phyloP scores from a whole-genome alignment of 2,329 filamentous ascomycete species.

The Xylariaceae sp. region DNA sequence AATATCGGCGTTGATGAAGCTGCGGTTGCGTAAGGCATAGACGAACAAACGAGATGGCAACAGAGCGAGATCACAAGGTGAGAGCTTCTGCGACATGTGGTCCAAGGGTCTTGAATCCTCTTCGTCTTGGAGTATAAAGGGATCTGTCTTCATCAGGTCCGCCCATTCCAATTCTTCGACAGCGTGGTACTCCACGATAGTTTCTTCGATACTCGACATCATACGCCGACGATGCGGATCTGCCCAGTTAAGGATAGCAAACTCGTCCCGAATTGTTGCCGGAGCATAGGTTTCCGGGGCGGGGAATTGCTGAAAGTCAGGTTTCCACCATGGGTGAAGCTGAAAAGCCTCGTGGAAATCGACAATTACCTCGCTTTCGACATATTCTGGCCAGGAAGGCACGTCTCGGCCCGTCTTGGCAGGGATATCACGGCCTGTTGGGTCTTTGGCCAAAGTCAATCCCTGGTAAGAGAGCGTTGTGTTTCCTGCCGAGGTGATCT shows the following conservation, averaged over 20 bases:
- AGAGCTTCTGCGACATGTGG: constrained; percentile 8
- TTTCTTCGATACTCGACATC: constrained; percentile 10
- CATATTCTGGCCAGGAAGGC: constrained; percentile 14
- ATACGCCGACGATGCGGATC: constrained; percentile 12
- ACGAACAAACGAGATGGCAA: constrained; percentile 17
- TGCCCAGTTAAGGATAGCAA: constrained; percentile 16
- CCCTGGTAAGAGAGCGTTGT: constrained; percentile 15
- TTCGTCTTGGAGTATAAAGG: constrained; percentile 9
- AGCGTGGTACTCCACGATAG: constrained; percentile 16
- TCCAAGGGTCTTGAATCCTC: constrained; percentile 4
- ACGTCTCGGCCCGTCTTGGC: constrained; percentile 11
- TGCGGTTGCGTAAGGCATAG: constrained; percentile 16
- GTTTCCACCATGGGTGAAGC: constrained; percentile 18
- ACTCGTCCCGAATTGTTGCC: constrained; percentile 12
- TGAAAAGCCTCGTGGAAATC: constrained; percentile 19
- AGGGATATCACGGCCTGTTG: constrained; percentile 12
- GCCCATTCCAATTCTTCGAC: constrained; percentile 17
- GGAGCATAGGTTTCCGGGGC: constrained; percentile 15
- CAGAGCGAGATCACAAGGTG: constrained; percentile 14
- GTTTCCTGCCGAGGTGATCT: constrained; percentile 18
- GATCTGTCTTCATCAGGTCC: constrained; percentile 10
- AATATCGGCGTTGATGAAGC: constrained; percentile 19
- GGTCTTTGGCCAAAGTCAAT: constrained; percentile 17
- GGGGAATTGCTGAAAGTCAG: constrained; percentile 15
- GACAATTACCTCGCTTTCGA: constrained; percentile 18